Base-by-base conservation (phyloP, 148 eudicot species). In the Fagopyrum tataricum region DNA sequence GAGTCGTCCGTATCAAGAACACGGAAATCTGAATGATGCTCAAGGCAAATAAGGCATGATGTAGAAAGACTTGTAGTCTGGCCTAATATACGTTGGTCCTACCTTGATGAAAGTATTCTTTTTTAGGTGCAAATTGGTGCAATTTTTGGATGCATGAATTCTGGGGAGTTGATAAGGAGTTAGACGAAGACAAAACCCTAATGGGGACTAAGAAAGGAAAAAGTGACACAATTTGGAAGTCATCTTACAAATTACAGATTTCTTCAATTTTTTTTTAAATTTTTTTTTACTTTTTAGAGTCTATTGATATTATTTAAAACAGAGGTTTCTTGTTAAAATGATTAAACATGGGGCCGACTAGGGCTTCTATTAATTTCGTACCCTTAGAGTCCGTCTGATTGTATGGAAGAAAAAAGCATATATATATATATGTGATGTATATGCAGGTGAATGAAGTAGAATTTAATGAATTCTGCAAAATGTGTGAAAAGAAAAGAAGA, bases 121-220 rank as follows among this genome's bases (percentile, higher is more conserved):
- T 24, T 39, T 31, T 31, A 31, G 69, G 13, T 31, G 42, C 69
- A 39, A 64, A 64, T 15, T 64, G 14, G 69, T 39, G 69, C 44
- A 64, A 64, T 39, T 13, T 64, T 31, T 64, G n/a, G 44, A 64
- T 64, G 69, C 69, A 64, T 64, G 69, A 64, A 64, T 64, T 20
- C 17, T 31, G 69, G 69, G 42, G 44, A 62, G 69, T 64, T 64
- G 69, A 37, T 64, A 64, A 64, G 69, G 44, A 21, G 69, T 64
- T 37, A 64, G 42, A 37, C 69, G 15, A 64, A 64, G 69, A 64
- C 69, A 64, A 64, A 64, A 31, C 69, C 69, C 69, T 13, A 37
- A 31, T 39, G 69, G 18, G 69, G 69, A 40, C 69, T 37, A 39
- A 64, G 44, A 64, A 26, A 26, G 67, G 42, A 26, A 61, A 61